A percentile compares a stretch with the other conserved stretches of the same genome.
phyloP scores from a whole-genome alignment of 2,329 filamentous ascomycete species.

The Penicillium hesseltinei region DNA sequence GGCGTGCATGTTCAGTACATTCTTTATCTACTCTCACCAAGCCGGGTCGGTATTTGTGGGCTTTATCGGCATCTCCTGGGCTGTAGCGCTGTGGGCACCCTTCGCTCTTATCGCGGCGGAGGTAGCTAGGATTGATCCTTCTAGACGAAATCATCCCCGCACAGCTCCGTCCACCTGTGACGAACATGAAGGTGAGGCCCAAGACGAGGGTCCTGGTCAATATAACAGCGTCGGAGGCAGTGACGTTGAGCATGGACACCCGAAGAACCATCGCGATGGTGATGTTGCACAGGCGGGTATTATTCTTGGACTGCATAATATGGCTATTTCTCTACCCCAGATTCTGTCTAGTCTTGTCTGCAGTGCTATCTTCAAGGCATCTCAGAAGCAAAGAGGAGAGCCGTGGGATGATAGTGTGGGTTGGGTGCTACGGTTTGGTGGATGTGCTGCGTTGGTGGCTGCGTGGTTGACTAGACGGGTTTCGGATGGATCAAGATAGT shows the following conservation, averaged over 20 bases:
- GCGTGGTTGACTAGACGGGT: conserved; percentile 70
- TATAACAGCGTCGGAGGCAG: neutral
- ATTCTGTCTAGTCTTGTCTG: conserved; percentile 85
- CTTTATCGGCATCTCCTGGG: conserved; percentile 86
- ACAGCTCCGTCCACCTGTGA: conserved; percentile 11
- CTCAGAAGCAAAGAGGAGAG: conserved; percentile 82
- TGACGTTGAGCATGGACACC: conserved; percentile 30
- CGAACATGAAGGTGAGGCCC: neutral
- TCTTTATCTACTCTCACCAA: conserved; percentile 69
- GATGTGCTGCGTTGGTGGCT: conserved; percentile 72
- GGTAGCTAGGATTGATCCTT: conserved; percentile 76
- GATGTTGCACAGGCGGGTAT: conserved; percentile 78
- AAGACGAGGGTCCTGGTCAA: conserved; percentile 4
- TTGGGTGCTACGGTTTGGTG: conserved; percentile 82
- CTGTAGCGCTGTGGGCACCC: conserved; percentile 87
- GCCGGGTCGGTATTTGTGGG: conserved; percentile 75
- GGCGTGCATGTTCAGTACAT: conserved; percentile 75
- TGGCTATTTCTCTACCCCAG: conserved; percentile 87
- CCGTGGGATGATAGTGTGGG: conserved; percentile 84
- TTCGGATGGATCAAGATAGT: conserved; percentile 53
- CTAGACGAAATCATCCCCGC: conserved; percentile 52
- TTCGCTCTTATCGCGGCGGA: conserved; percentile 94
- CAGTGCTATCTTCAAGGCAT: conserved; percentile 75
- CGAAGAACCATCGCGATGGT: conserved; percentile 33
- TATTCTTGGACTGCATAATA: conserved; percentile 92